These are phyloP conservation scores for Annulohypoxylon truncatum DNA, from an alignment of 2,329 filamentous ascomycete genomes.

Conservation along the genomic window DNA sequence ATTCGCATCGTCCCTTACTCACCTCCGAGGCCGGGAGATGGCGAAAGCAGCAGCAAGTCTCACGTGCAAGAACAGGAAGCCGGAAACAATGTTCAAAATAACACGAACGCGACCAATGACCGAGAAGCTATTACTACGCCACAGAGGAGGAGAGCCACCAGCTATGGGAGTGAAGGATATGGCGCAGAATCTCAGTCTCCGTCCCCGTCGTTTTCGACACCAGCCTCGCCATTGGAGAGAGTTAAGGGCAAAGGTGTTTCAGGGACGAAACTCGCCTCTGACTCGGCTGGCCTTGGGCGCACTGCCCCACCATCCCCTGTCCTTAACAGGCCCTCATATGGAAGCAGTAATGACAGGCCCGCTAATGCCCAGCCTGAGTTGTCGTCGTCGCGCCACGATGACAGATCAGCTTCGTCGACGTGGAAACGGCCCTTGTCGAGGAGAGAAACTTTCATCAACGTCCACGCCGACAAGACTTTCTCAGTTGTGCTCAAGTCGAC, in stretches of 20 bases:
- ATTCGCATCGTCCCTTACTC: constrained; percentile 64
- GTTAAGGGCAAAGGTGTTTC: constrained; percentile 57
- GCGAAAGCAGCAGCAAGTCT: constrained; percentile 41
- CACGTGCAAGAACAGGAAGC: constrained; percentile 36
- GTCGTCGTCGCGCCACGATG: constrained; percentile 40
- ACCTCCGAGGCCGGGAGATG: constrained; percentile 54
- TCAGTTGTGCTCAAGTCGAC: constrained; percentile 57
- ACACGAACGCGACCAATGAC: constrained; percentile 33
- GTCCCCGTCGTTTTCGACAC: constrained; percentile 48
- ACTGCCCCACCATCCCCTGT: constrained; percentile 53
- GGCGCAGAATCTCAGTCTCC: constrained; percentile 48
- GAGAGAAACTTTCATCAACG: constrained; percentile 59
- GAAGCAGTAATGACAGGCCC: constrained; percentile 55
- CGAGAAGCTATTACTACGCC: constrained; percentile 36
- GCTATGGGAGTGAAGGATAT: constrained; percentile 46
- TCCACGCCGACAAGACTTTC: constrained; percentile 70
- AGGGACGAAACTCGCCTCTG: constrained; percentile 57
- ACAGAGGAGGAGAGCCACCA: constrained; percentile 40
- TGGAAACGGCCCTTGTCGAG: constrained; percentile 52
- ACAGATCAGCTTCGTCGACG: constrained; percentile 41
- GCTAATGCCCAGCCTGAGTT: constrained; percentile 53
- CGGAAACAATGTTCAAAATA: constrained; percentile 31
- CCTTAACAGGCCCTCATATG: constrained; percentile 53
- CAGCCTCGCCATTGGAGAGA: constrained; percentile 53
- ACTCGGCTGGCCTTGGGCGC: constrained; percentile 49